A percentile compares a stretch with the other conserved stretches of the same genome.
These are phyloP conservation scores for Corylus avellana DNA, from an alignment of 306 rosid species.

Conservation along the genomic window DNA sequence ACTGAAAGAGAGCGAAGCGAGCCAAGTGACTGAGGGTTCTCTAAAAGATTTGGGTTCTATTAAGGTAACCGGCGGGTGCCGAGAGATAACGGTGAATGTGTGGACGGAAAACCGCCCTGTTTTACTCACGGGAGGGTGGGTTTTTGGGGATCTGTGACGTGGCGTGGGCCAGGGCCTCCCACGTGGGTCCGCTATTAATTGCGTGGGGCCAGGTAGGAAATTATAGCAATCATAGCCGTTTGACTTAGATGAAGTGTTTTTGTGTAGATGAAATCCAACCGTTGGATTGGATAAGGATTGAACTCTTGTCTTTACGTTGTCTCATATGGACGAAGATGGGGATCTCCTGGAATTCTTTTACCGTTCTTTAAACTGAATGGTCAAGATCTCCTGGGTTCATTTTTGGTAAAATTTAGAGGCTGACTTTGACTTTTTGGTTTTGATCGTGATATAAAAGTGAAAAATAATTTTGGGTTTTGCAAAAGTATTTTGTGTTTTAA, in stretches of 20 bases:
- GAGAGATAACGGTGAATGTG: conserved; percentile 3
- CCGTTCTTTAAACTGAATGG: no score
- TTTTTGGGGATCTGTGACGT: conserved; percentile 30
- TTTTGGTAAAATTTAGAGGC: no score
- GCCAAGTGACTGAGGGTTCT: background rate
- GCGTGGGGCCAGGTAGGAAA: background rate
- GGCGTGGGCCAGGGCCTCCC: conserved; percentile 5
- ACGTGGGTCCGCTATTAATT: conserved; percentile 5
- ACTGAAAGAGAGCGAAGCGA: background rate
- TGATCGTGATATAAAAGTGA: no score
- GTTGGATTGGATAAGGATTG: conserved; percentile 8
- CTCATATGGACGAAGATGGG: background rate
- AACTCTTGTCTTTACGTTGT: background rate
- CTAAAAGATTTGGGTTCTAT: background rate
- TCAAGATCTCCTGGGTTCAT: no score
- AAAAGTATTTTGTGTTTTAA: no score
- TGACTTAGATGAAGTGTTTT: background rate
- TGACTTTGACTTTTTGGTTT: no score
- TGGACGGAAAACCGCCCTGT: conserved; percentile 27
- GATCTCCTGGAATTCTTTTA: no score
- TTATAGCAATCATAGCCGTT: background rate
- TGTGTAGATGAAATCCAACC: background rate
- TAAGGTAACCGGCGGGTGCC: background rate
- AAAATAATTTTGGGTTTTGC: no score
- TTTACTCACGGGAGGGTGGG: background rate